A percentile compares a stretch with the other conserved stretches of the same genome.
phyloP scores from a whole-genome alignment of 2,329 filamentous ascomycete genomes.

The Coleophoma crateriformis region DNA sequence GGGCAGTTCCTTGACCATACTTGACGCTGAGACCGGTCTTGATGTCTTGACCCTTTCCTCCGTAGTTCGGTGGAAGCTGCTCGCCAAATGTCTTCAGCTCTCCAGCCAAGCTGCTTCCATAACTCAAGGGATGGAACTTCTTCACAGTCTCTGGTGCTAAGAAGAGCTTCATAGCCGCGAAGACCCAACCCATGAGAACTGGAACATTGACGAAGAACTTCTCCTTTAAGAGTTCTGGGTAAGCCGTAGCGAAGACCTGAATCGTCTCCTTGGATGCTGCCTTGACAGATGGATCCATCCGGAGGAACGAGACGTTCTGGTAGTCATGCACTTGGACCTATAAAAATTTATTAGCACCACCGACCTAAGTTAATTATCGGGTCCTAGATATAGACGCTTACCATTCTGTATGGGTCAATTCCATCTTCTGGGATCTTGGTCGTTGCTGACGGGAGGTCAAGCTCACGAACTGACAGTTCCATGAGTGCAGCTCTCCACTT shows the following conservation, averaged over 20 bases:
- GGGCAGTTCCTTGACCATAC: constrained; percentile 12
- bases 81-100: constrained; percentile 54
- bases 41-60: constrained; percentile 58
- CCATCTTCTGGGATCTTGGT: constrained; percentile 64
- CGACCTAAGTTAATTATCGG: too few relatives aligned
- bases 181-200: constrained; percentile 84
- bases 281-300: constrained; percentile 72
- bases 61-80: constrained; percentile 70
- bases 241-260: constrained; percentile 71
- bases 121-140: constrained; percentile 74
- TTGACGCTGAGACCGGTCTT: constrained; percentile 24
- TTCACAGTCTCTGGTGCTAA: constrained; percentile 67
- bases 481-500: constrained; percentile 55
- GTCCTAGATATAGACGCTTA: too few relatives aligned
- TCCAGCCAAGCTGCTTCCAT: constrained; percentile 62
- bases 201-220: constrained; percentile 98
- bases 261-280: constrained; percentile 76
- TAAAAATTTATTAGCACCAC: too few relatives aligned
- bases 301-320: constrained; percentile 78
- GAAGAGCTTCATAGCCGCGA: constrained; percentile 69
- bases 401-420: constrained; percentile 81
- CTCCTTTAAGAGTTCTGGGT: constrained; percentile 82
- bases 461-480: constrained; percentile 75
- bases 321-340: constrained; percentile 88
- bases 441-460: constrained; percentile 65